phyloP scores from a whole-genome alignment of 1,284 basidiomycete species.

The Moesziomyces sp. region DNA sequence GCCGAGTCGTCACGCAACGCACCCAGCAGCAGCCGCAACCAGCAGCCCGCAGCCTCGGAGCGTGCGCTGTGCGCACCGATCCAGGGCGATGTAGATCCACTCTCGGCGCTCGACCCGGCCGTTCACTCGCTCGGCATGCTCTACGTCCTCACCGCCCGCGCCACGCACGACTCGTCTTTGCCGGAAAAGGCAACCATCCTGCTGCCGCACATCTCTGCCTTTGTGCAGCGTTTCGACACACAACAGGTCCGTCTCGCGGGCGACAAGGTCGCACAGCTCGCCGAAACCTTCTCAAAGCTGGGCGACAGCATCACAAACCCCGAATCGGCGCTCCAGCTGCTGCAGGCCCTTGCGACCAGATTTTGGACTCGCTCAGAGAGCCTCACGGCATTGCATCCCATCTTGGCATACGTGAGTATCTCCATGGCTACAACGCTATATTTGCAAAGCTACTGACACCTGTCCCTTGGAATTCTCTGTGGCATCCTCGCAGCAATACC shows the following conservation, averaged over 20 bases:
- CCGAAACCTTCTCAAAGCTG: slow-evolving; percentile 11
- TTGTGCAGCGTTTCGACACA: slow-evolving; percentile 19
- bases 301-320: slow-evolving; percentile 22
- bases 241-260: slow-evolving; percentile 27
- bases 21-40: slow-evolving; percentile 13
- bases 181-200: slow-evolving; percentile 13
- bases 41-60: slow-evolving; percentile 6
- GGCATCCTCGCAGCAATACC: slow-evolving; percentile 19
- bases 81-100: slow-evolving; percentile 36
- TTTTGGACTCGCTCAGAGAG: slow-evolving; percentile 30
- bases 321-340: slow-evolving; percentile 22
- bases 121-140: slow-evolving; percentile 42
- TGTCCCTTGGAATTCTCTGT: background rate
- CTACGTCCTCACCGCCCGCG: slow-evolving; percentile 43
- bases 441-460: background rate
- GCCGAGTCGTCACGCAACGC: slow-evolving; percentile 14
- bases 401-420: slow-evolving; percentile 44
- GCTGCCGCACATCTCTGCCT: slow-evolving; percentile 28
- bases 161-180: slow-evolving; percentile 10
- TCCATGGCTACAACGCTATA: background rate
- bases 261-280: slow-evolving; percentile 36
- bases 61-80: slow-evolving; percentile 24
- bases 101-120: slow-evolving; percentile 40
- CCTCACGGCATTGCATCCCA: slow-evolving; percentile 47
- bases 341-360: slow-evolving; percentile 23